A percentile compares a stretch with the other conserved stretches of the same genome.
phyloP scores from a whole-genome alignment of 139 green algal genomes.

The Chlorella vulgaris region DNA sequence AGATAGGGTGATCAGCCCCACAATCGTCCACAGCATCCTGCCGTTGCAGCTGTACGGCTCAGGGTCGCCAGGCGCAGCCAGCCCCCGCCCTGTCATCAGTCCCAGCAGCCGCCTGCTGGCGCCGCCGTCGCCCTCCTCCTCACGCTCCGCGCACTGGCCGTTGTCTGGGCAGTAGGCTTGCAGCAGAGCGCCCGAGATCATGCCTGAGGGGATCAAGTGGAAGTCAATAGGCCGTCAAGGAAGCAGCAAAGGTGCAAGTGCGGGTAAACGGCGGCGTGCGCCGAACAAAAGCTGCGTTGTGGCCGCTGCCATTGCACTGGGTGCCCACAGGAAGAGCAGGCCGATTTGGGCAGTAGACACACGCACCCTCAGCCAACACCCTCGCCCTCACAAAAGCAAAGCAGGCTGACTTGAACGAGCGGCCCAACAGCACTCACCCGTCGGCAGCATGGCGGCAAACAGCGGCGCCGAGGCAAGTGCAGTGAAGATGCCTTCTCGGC shows the following conservation, averaged over 20 bases:
- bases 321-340: background rate
- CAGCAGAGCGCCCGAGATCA: slow-evolving; percentile 54
- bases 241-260: no score
- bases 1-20: slow-evolving; percentile 43
- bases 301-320: no score
- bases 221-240: no score
- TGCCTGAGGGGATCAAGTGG: no score
- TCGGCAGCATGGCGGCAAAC: slow-evolving; percentile 62
- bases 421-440: slow-evolving; percentile 20
- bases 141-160: slow-evolving; percentile 21
- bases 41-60: slow-evolving; percentile 33
- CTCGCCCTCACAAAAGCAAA: no score
- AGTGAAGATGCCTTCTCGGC: slow-evolving; percentile 59
- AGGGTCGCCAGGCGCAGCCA: background rate
- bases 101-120: background rate
- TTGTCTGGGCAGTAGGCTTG: slow-evolving; percentile 46
- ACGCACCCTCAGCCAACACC: no score
- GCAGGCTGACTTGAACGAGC: no score
- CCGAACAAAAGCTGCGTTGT: no score
- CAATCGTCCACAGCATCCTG: slow-evolving; percentile 44
- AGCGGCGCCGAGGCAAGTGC: slow-evolving; percentile 56
- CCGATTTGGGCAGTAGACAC: no score
- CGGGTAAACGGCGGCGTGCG: no score
- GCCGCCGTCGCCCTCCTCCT: background rate
- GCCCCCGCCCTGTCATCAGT: background rate